Evolutionary conservation across 202 grass and related monocot species (phyloP).

Genomic region (Cymbopogon flexuosus): DNA sequence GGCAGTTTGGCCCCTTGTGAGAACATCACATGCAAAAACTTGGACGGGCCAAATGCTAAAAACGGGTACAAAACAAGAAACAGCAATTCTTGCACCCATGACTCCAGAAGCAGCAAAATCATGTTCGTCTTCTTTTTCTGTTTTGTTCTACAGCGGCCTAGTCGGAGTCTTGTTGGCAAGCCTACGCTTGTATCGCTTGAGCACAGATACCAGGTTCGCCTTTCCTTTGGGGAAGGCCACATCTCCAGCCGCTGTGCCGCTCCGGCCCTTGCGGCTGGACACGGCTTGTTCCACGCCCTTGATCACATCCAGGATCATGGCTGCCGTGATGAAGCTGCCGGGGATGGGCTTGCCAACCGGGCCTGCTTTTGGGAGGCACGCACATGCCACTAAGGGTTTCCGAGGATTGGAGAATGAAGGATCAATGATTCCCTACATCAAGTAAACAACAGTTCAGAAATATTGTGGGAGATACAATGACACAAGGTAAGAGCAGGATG

Average conservation of each 20-base stretch:
- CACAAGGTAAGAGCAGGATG: too few species aligned
- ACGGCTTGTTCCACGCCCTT: constrained; percentile 67
- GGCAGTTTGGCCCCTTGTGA: neutral
- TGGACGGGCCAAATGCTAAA: neutral
- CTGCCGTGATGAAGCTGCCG: constrained; percentile 54
- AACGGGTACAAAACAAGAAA: neutral
- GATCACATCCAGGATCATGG: constrained; percentile 64
- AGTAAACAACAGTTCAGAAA: too few species aligned
- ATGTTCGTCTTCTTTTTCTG: neutral
- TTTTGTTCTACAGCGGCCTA: neutral
- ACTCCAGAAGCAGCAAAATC: neutral
- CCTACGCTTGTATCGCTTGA: constrained; percentile 87
- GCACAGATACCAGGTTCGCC: constrained; percentile 86
- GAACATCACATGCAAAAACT: neutral
- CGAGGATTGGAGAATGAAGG: constrained; percentile 80
- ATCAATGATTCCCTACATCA: constrained; percentile 72
- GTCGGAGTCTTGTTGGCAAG: constrained; percentile 46
- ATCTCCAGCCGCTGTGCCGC: constrained; percentile 73
- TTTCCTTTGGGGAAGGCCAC: constrained; percentile 93
- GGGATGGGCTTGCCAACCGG: neutral
- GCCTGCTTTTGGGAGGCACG: too few species aligned
- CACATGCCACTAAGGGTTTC: too few species aligned
- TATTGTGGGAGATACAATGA: too few species aligned
- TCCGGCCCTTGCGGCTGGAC: constrained; percentile 77
- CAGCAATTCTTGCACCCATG: neutral